Evolutionary conservation across 129 eudicot species (phyloP).

Genomic region (Flaveria trinervia): DNA sequence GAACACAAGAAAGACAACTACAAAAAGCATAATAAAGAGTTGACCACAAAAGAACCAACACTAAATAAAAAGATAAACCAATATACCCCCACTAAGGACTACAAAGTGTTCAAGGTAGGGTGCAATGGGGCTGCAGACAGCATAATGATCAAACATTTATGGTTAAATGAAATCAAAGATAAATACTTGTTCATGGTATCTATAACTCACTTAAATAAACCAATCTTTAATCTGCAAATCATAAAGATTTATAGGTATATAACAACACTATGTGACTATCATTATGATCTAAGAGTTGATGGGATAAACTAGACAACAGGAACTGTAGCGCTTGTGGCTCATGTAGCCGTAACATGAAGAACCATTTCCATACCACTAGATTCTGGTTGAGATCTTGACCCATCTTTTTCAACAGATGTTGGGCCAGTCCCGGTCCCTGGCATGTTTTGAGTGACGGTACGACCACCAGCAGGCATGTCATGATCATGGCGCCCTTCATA

Average conservation of each 20-base stretch:
- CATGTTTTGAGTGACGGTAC: conserved; percentile 47
- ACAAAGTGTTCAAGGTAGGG: no score
- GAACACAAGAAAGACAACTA: no score
- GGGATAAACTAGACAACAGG: conserved; percentile 7
- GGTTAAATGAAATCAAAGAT: not conserved
- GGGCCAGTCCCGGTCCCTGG: conserved; percentile 30
- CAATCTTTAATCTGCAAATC: conserved; percentile 38
- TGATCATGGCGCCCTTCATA: conserved; percentile 78
- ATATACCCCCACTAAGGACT: no score
- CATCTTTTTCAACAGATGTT: conserved; percentile 37
- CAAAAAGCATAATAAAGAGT: no score
- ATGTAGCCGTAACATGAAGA: conserved; percentile 57
- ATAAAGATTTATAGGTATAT: conserved; percentile 28
- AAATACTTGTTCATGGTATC: conserved; percentile 33
- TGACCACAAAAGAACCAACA: no score
- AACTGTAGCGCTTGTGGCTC: conserved; percentile 8
- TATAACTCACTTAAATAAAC: conserved; percentile 34
- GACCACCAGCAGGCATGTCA: conserved; percentile 54
- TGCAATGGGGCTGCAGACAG: not conserved
- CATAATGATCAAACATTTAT: conserved; percentile 8
- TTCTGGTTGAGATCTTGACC: conserved; percentile 46
- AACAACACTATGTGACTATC: conserved; percentile 32
- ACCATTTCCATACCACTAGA: conserved; percentile 44
- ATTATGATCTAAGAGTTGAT: conserved; percentile 12
- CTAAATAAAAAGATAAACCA: no score